Evolutionary conservation across 768 basidiomycete genomes (phyloP), one percentile per base, ranked within the genome.

Genomic region (Russula sp.): DNA sequence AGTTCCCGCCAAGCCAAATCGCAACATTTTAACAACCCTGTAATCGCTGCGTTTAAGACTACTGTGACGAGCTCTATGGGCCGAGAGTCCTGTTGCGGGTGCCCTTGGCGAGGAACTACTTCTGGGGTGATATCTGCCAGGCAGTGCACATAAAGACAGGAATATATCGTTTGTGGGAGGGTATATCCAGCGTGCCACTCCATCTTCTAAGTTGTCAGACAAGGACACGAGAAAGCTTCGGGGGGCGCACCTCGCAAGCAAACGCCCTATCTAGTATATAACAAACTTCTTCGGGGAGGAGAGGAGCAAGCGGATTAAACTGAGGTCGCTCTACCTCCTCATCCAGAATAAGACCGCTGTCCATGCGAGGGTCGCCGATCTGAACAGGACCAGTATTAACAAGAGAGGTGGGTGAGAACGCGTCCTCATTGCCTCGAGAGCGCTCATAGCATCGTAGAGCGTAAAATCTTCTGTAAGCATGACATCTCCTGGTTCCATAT

Each of bases 371-470:
- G 73, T 96, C 92, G 22, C 93, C 89, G 55, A 95, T 91, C 94
- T 95, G 52, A 52, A 66, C 22, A 59, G 51, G 44, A 73, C 48
- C 13, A 42, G 51, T 18, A 63, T 50, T 57, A 39, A 47, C 45
- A 63, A 57, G 60, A 18, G 62, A 59, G 42, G 42, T 42, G 50
- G 63, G 66, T 65, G 65, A 66, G 55, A 68, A 64, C 59, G 57
- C 53, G 50, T 44, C 22, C 27, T 57, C 69, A 78, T 62, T 71
- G 89, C 91, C 82, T 94, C 89, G 59, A 97, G 85, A 14, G 92
- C 90, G 68, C 89, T 89, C 94, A 98, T 96, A n/a, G 92, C 87
- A 64, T 98, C 94, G 64, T 87, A 82, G 52, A 96, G 77, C 18
- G 84, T 82, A 68, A 92, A 88, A 35, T 81, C 83, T 0, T 85